These are phyloP conservation scores for Lentinula guzmanii DNA, from an alignment of 768 basidiomycete genomes.

Conservation along the genomic window DNA sequence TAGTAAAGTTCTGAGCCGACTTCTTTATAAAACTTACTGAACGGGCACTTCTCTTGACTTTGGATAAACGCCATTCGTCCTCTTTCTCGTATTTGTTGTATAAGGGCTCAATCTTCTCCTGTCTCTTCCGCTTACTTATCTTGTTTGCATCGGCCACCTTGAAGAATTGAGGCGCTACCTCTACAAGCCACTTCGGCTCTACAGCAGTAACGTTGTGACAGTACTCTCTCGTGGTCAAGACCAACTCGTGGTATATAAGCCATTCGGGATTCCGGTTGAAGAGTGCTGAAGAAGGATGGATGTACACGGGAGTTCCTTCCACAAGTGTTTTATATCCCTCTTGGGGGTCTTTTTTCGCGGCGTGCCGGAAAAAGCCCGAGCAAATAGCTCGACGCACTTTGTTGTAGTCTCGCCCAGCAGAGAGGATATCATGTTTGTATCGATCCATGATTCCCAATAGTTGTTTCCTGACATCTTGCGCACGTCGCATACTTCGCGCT, in stretches of 20 bases:
- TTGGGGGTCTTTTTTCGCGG: constrained; percentile 97
- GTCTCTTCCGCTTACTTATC: constrained; percentile 92
- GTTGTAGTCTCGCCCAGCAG: constrained; percentile 90
- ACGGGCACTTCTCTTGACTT: constrained; percentile 85
- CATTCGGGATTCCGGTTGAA: constrained; percentile 98
- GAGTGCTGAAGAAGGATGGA: constrained; percentile 93
- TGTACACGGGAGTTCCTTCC: constrained; percentile 98
- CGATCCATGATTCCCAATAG: constrained; percentile 98
- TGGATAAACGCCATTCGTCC: constrained; percentile 92
- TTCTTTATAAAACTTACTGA: constrained; percentile 40
- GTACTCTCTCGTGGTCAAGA: constrained; percentile 94
- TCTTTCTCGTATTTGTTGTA: constrained; percentile 95
- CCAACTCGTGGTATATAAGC: constrained; percentile 92
- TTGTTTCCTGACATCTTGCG: constrained; percentile 97
- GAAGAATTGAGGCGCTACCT: constrained; percentile 98
- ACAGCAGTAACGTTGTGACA: constrained; percentile 91
- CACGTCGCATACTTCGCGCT: constrained; percentile 92
- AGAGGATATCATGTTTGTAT: constrained; percentile 93
- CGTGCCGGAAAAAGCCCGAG: constrained; percentile 96
- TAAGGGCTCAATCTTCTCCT: constrained; percentile 95
- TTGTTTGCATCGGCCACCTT: constrained; percentile 97
- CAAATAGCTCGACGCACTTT: constrained; percentile 92
- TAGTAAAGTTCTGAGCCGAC: background rate
- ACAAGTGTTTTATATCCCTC: constrained; percentile 98
- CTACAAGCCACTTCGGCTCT: constrained; percentile 97